These are phyloP conservation scores for Gryganskiella cystojenkinii DNA, from an alignment of 192 early-diverging fungal species.

Conservation along the genomic window DNA sequence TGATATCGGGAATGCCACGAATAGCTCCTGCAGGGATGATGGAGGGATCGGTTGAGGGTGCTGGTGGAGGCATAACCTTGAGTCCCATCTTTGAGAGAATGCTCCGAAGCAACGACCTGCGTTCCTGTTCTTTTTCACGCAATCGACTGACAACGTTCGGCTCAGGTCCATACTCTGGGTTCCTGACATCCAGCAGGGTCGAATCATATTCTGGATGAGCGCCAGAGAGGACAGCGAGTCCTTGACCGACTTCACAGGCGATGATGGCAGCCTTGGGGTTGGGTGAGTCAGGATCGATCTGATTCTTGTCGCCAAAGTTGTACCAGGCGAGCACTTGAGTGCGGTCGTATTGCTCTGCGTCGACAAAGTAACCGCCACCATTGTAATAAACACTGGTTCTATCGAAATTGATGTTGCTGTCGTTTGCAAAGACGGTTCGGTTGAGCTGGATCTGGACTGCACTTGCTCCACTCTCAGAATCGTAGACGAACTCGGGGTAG, in stretches of 20 bases:
- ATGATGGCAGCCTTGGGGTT: conserved; percentile 68
- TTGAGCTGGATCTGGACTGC: conserved; percentile 35
- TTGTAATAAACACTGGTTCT: conserved; percentile 70
- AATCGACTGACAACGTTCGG: conserved; percentile 62
- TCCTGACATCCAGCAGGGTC: conserved; percentile 58
- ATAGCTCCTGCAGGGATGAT: conserved; percentile 17
- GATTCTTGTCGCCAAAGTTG: background rate
- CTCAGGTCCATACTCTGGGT: conserved; percentile 61
- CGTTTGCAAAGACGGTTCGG: conserved; percentile 2
- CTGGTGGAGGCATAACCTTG: conserved; percentile 38
- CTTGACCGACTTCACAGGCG: conserved; percentile 73
- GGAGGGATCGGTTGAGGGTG: background rate
- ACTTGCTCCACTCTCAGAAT: conserved; percentile 47
- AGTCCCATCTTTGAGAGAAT: conserved; percentile 75
- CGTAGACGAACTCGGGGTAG: conserved; percentile 86
- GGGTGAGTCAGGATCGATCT: background rate
- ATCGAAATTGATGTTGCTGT: conserved; percentile 4
- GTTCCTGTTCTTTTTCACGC: conserved; percentile 57
- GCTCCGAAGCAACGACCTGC: conserved; percentile 64
- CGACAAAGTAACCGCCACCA: conserved; percentile 76
- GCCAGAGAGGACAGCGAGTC: conserved; percentile 78
- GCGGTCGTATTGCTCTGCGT: conserved; percentile 42
- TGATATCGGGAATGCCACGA: conserved; percentile 18
- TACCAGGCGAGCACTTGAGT: conserved; percentile 59
- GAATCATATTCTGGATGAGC: conserved; percentile 87